A percentile compares a stretch with the other conserved stretches of the same genome.
These are phyloP conservation scores for Eleusine coracana DNA, from an alignment of 176 grass and related monocot genomes.

Conservation along the genomic window DNA sequence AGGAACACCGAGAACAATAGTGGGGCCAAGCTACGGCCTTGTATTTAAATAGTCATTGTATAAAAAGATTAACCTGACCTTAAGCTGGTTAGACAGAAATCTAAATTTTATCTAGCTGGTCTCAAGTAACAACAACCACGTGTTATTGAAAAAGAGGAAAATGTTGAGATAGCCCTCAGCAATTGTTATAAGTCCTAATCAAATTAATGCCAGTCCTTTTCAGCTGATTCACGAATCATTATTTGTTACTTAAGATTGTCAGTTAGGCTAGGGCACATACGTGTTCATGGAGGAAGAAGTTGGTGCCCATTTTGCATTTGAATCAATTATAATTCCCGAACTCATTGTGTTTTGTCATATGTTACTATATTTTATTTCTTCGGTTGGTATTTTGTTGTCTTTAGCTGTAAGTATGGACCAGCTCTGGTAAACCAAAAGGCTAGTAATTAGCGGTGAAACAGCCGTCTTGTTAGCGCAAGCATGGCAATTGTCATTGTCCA, in stretches of 20 bases:
- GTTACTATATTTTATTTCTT: too few relatives aligned
- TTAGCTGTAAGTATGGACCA: too few relatives aligned
- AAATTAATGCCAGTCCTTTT: not conserved
- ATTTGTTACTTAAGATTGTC: not conserved
- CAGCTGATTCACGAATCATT: not conserved
- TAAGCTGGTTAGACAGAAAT: not conserved
- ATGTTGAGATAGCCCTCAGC: not conserved
- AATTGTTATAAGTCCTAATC: not conserved
- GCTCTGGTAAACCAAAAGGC: too few relatives aligned
- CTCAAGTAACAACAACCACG: slow-evolving; percentile 9
- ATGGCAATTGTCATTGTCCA: not conserved
- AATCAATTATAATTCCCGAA: too few relatives aligned
- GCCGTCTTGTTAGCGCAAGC: not conserved
- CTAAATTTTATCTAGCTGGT: slow-evolving; percentile 15
- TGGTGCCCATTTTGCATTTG: too few relatives aligned
- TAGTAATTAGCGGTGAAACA: not conserved
- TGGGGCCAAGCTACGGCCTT: not conserved
- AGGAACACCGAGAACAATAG: slow-evolving; percentile 15
- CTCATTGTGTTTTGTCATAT: too few relatives aligned
- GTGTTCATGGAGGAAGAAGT: not conserved
- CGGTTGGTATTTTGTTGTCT: too few relatives aligned
- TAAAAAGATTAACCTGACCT: slow-evolving; percentile 23
- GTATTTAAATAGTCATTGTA: slow-evolving; percentile 9
- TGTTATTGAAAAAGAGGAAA: not conserved
- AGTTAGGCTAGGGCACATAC: not conserved